Conservation (phyloP, 208 protist species). For the Leishmania lainsoni region DNA sequence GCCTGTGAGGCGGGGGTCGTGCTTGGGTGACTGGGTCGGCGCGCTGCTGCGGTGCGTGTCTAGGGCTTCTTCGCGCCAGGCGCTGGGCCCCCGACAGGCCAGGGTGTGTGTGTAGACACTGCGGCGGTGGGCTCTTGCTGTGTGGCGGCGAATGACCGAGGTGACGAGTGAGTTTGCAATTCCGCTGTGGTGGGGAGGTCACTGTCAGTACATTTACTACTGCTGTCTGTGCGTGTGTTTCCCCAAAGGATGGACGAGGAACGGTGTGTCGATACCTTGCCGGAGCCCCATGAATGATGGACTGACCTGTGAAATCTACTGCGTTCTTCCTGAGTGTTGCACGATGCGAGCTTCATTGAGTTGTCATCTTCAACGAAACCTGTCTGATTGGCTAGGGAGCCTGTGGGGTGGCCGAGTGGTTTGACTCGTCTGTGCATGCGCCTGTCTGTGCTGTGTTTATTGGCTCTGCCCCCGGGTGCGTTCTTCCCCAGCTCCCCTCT, state of each 20-base stretch:
- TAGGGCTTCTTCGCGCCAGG: no score
- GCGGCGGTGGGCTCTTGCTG: no score
- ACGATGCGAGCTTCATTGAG: slow-evolving; percentile 15
- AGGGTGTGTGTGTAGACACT: no score
- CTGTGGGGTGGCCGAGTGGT: background rate
- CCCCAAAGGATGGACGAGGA: background rate
- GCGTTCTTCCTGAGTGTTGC: slow-evolving; percentile 18
- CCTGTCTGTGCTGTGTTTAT: background rate
- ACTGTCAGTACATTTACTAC: background rate
- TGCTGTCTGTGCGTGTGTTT: background rate
- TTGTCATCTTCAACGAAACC: slow-evolving; percentile 17
- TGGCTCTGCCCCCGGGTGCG: background rate
- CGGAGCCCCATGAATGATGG: background rate
- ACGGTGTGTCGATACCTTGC: background rate
- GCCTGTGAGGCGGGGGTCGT: no score
- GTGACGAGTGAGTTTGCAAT: background rate
- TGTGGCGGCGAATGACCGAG: no score
- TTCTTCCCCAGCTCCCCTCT: background rate
- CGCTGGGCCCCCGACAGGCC: no score
- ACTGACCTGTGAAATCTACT: slow-evolving; percentile 14
- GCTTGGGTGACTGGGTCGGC: no score
- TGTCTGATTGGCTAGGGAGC: slow-evolving; percentile 3
- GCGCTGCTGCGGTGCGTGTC: no score
- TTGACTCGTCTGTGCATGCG: background rate
- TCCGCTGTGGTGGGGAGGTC: background rate